A percentile compares a stretch with the other conserved stretches of the same genome.
Conservation (phyloP, 345 rosid genomes). For the Sisymbrium altissimum region DNA sequence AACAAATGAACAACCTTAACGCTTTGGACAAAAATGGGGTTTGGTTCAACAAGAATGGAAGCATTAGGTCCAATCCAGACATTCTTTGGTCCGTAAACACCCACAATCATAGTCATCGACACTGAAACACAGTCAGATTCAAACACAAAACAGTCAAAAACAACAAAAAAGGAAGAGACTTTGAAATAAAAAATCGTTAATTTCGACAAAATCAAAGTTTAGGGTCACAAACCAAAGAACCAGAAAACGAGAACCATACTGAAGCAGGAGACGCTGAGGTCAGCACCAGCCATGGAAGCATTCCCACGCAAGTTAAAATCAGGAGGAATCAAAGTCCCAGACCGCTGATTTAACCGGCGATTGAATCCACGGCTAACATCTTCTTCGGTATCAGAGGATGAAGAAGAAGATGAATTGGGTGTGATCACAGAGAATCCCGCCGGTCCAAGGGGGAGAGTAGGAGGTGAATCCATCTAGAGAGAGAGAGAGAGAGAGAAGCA, state of each 20-base stretch:
- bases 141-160: neutral
- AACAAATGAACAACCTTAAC: conserved; percentile 45
- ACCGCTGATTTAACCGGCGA: neutral
- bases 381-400: conserved; percentile 24
- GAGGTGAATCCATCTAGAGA: conserved; percentile 35
- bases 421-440: neutral
- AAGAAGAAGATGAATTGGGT: neutral
- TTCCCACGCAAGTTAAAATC: conserved; percentile 24
- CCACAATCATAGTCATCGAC: conserved; percentile 49
- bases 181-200: neutral
- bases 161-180: neutral
- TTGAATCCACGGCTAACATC: conserved; percentile 28
- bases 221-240: conserved; percentile 52
- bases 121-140: conserved; percentile 40
- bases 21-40: conserved; percentile 61
- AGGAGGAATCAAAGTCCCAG: neutral
- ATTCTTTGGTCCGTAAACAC: conserved; percentile 48
- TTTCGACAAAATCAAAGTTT: neutral
- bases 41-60: conserved; percentile 62
- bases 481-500: neutral
- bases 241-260: conserved; percentile 49
- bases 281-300: conserved; percentile 11
- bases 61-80: conserved; percentile 56
- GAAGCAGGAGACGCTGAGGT: conserved; percentile 56
- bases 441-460: neutral